Percentiles rank a stretch among this genome's conserved stretches.
phyloP scores from a whole-genome alignment of 495 filamentous ascomycete species.

The Aspergillus carlsbadensis region DNA sequence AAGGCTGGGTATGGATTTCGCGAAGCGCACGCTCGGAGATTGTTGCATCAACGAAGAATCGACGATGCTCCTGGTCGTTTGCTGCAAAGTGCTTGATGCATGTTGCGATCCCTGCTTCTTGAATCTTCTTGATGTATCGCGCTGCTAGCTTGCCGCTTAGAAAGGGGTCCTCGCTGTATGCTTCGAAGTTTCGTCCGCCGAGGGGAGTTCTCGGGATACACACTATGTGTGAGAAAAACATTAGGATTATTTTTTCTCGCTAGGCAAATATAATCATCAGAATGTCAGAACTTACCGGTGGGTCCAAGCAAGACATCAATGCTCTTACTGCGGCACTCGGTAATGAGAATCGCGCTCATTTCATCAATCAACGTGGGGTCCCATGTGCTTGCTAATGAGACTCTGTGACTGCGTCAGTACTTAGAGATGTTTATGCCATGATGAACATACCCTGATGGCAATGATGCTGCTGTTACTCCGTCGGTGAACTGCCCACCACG shows the following conservation, averaged over 20 bases:
- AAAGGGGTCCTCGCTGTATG: neutral
- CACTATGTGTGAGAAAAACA: neutral
- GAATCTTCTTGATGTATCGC: neutral
- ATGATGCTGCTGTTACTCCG: no score
- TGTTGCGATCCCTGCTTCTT: neutral
- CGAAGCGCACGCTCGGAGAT: neutral
- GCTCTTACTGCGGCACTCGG: no score
- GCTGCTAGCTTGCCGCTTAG: neutral
- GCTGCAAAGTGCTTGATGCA: constrained; percentile 7
- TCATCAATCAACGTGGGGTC: no score
- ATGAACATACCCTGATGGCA: no score
- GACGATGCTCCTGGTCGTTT: neutral
- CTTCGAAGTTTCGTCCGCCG: constrained; percentile 8
- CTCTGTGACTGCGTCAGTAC: no score
- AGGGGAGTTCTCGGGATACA: neutral
- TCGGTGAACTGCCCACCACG: neutral
- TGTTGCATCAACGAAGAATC: neutral
- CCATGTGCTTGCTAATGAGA: no score
- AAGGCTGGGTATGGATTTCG: neutral
- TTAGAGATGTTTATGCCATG: no score
- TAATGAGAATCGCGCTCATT: no score
- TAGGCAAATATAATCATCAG: no score
- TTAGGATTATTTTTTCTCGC: no score
- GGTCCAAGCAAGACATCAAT: no score
- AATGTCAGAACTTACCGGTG: no score